Evolutionary conservation across 345 rosid genomes (phyloP), one percentile per base, ranked within the genome.

Genomic region (Linum tenue): DNA sequence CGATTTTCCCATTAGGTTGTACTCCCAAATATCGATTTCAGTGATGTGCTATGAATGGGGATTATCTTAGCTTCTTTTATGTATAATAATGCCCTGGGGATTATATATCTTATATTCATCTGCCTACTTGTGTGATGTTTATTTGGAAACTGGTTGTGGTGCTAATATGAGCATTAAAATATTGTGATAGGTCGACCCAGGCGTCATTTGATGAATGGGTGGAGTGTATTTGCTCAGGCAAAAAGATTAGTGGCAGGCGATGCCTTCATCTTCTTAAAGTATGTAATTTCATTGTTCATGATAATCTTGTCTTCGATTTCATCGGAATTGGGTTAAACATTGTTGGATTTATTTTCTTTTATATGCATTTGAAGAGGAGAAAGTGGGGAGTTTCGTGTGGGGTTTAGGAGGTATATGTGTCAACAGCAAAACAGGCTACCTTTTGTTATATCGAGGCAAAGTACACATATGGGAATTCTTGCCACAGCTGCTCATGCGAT

Each of bases 151-250:
- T 48, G 9, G 53, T 10, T 48, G 53, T 12, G 53, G 31, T 8
- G 38, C 60, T 10, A 35, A 43, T 35, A 16, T 10, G 44, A 31
- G 43, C 22, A 50, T 72, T 7, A 65, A 43, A 69, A 59, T 40
- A 64, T 66, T 10, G 68, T 50, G 79, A 70, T 83, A 90, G 99
- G 99, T 66, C 96, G 90, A 82, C 99, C 99, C 59, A 90, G 96
- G 80, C 97, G 99, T 36, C 99, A 94, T 75, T 80, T 94, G 59
- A 92, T 94, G 66, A 95, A 97, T 76, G 99, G 99, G 64, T 95
- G 99, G 99, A 95, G 99, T 81, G 96, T 91, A 59, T 95, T 91
- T 84, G 97, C 91, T 70, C 88, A 97, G 78, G 84, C 97, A 42
- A 95, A 95, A 78, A 95, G 91, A 76, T 75, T 95, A 72, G 91